Evolutionary conservation across 306 rosid genomes (phyloP), one percentile per base, ranked within the genome.

Genomic region (Quercus gilva): DNA sequence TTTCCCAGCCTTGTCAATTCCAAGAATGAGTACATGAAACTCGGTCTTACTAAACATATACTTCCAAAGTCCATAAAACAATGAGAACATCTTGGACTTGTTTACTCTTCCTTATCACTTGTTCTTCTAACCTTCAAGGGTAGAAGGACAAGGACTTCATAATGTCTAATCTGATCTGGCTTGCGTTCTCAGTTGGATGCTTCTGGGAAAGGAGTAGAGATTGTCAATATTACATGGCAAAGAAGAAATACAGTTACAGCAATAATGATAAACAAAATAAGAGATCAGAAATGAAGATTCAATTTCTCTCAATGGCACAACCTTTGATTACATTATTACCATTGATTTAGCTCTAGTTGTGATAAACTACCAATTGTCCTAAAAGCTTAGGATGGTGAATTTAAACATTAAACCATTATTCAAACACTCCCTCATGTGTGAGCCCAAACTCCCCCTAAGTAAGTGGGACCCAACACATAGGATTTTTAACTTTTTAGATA

Each of bases 1-100:
- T 86, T 96, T 96, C n/a, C 99, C 99, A 70, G 99, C 90, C 87
- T 96, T 96, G 93, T 93, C 99, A 72, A 93, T 89, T 79, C 99
- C 99, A 81, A 96, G 83, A 87, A 96, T 93, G 81, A 96, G 98
- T 18, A 96, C 94, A 79, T 90, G 99, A 90, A 91, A 93, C 92
- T 96, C 99, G 33, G 90, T 90, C 91, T 91, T 90, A 83, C 94
- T 93, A 80, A 87, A 90, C 74, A 96, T 43, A 82, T 91, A 89
- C 88, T 96, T 91, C 98, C 98, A 96, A 69, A 96, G 93, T 56
- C 99, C 99, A 81, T 91, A 96, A 83, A 96, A 89, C 81, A 96
- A 80, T 5, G 98, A 93, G 88, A 96, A 96, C 99, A 96, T 96
- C 68, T 84, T 84, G 79, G 77, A 75, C 71, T 73, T 65, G 81